Conservation (phyloP, 1,284 basidiomycete genomes). For the Trichosporon sp. region DNA sequence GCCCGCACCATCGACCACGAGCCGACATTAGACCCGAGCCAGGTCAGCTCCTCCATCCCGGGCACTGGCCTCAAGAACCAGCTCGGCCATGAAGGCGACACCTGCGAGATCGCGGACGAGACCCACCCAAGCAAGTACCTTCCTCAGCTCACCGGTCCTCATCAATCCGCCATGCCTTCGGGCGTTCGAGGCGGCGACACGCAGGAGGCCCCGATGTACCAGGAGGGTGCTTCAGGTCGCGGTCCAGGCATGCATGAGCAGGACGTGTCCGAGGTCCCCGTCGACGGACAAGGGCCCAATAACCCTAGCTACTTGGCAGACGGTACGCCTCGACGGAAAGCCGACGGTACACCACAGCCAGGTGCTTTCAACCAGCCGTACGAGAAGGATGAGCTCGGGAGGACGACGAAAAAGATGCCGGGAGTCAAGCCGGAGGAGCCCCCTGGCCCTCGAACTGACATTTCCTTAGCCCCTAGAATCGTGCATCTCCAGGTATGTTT, state of each 20-base stretch:
- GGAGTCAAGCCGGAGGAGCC: slow-evolving; percentile 47
- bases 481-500: slow-evolving; percentile 47
- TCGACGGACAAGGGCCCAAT: slow-evolving; percentile 25
- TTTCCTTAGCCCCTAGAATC: slow-evolving; percentile 49
- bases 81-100: neutral
- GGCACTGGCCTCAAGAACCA: slow-evolving; percentile 24
- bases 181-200: slow-evolving; percentile 26
- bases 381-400: slow-evolving; percentile 42
- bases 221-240: slow-evolving; percentile 42
- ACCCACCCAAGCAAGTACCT: neutral
- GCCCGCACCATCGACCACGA: slow-evolving; percentile 6
- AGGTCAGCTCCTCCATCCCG: slow-evolving; percentile 25
- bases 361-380: neutral
- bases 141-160: neutral
- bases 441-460: slow-evolving; percentile 50
- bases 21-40: slow-evolving; percentile 2
- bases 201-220: slow-evolving; percentile 22
- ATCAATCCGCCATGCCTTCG: neutral
- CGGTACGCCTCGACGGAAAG: neutral
- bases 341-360: neutral
- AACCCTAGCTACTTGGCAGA: neutral
- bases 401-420: slow-evolving; percentile 30
- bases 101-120: neutral
- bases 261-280: slow-evolving; percentile 19
- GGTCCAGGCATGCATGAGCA: slow-evolving; percentile 45